These are phyloP conservation scores for Primulina huaijiensis DNA, from an alignment of 257 asterid species.

Conservation along the genomic window DNA sequence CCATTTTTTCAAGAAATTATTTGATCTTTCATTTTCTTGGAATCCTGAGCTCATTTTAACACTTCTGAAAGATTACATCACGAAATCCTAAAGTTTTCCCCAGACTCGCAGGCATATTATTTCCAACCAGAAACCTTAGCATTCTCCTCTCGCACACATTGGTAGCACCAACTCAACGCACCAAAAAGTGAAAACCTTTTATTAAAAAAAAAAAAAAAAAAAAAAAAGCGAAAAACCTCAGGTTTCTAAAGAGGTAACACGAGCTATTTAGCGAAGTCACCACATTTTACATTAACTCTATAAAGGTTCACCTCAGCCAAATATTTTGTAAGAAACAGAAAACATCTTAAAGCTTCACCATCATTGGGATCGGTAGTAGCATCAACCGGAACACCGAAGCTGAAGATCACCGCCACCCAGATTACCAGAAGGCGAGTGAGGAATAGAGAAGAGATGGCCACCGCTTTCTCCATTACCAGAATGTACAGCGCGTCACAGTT, in stretches of 20 bases:
- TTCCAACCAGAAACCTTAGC: slow-evolving; percentile 9
- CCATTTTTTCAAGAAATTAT: slow-evolving; percentile 6
- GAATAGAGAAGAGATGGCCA: slow-evolving; percentile 26
- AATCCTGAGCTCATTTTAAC: background rate
- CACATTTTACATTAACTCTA: slow-evolving; percentile 1
- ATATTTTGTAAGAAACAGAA: background rate
- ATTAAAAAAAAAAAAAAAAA: too few species aligned
- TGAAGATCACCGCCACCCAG: slow-evolving; percentile 28
- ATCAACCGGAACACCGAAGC: slow-evolving; percentile 25
- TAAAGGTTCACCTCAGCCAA: background rate
- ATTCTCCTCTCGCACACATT: slow-evolving; percentile 22
- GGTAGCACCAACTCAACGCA: slow-evolving; percentile 5
- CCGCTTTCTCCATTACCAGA: slow-evolving; percentile 37
- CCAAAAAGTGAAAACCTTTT: background rate
- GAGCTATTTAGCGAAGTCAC: background rate
- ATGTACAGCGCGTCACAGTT: slow-evolving; percentile 6
- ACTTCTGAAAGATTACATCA: slow-evolving; percentile 2
- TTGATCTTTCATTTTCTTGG: slow-evolving; percentile 17
- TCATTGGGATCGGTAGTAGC: slow-evolving; percentile 71
- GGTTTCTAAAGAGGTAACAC: background rate
- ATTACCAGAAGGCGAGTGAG: slow-evolving; percentile 30
- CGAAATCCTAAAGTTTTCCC: slow-evolving; percentile 19
- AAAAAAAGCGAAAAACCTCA: background rate
- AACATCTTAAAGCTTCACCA: slow-evolving; percentile 34
- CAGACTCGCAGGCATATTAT: background rate